Conservation (phyloP, 2,329 filamentous ascomycete species). For the Fusarium sp. region DNA sequence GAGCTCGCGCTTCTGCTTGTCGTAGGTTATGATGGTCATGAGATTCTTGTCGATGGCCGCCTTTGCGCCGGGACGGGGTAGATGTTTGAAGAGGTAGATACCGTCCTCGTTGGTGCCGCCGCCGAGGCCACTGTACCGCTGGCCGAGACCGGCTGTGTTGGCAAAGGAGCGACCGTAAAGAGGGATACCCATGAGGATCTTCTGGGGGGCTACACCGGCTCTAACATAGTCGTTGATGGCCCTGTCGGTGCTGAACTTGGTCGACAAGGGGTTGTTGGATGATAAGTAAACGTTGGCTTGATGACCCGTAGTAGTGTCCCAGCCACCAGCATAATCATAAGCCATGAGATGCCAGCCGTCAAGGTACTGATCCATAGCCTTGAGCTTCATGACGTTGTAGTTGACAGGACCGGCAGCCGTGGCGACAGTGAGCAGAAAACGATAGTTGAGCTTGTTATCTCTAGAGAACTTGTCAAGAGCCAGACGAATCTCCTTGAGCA, state of each 20-base stretch:
- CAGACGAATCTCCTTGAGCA: constrained; percentile 42
- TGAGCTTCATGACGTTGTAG: constrained; percentile 62
- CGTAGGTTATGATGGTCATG: constrained; percentile 78
- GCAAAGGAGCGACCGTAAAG: constrained; percentile 83
- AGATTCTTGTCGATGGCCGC: constrained; percentile 67
- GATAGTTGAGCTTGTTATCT: constrained; percentile 53
- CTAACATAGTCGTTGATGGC: constrained; percentile 66
- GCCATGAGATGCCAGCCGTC: constrained; percentile 74
- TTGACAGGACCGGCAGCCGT: constrained; percentile 59
- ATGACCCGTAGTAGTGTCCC: constrained; percentile 72
- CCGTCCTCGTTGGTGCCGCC: constrained; percentile 67
- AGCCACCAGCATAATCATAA: constrained; percentile 77
- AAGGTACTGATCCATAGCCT: constrained; percentile 65
- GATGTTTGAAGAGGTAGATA: constrained; percentile 77
- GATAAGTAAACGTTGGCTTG: constrained; percentile 75
- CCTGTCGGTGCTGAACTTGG: constrained; percentile 74
- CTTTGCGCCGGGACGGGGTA: constrained; percentile 69
- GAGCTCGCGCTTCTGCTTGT: constrained; percentile 67
- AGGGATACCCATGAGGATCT: constrained; percentile 81
- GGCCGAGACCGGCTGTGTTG: constrained; percentile 73
- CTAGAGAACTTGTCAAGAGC: constrained; percentile 57
- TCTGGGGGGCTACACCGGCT: constrained; percentile 67
- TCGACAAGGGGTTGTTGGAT: constrained; percentile 61
- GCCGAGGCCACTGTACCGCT: constrained; percentile 71
- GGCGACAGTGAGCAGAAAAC: constrained; percentile 63